phyloP scores from a whole-genome alignment of 2,329 filamentous ascomycete genomes.

The Albifimbria verrucaria region DNA sequence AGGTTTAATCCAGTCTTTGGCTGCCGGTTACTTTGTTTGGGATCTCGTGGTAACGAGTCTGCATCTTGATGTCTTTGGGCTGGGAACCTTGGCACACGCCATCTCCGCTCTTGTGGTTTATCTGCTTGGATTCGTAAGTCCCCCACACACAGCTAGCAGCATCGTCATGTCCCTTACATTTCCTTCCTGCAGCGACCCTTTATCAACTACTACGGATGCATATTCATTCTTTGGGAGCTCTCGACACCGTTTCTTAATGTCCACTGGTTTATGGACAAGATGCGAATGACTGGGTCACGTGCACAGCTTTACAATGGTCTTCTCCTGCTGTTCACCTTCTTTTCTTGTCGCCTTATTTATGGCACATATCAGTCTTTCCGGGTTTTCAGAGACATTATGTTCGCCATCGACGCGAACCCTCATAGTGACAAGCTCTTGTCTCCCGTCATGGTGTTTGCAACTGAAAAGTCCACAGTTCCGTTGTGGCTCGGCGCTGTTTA shows the following conservation, averaged over 20 bases:
- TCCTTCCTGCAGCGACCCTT: conserved; percentile 63
- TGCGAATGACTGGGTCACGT: conserved; percentile 71
- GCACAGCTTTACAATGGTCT: conserved; percentile 77
- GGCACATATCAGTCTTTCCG: conserved; percentile 69
- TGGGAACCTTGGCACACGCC: conserved; percentile 76
- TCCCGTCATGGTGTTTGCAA: conserved; percentile 41
- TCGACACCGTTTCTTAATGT: conserved; percentile 83
- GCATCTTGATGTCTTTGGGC: conserved; percentile 69
- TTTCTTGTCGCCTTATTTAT: conserved; percentile 73
- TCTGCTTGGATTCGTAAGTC: conserved; percentile 73
- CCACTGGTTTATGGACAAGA: conserved; percentile 90
- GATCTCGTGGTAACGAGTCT: conserved; percentile 68
- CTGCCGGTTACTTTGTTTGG: conserved; percentile 81
- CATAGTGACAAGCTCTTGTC: conserved; percentile 20
- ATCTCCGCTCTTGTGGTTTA: conserved; percentile 72
- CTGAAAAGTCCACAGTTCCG: conserved; percentile 52
- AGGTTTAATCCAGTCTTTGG: conserved; percentile 73
- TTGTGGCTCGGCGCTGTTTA: conserved; percentile 69
- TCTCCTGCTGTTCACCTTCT: conserved; percentile 69
- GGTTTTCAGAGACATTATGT: conserved; percentile 69
- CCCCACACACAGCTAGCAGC: not conserved
- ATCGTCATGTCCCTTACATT: conserved; percentile 7
- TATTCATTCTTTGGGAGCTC: conserved; percentile 85
- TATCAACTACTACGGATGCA: conserved; percentile 75
- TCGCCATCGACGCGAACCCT: conserved; percentile 39